Evolutionary conservation across 495 filamentous ascomycete genomes (phyloP), one percentile per base, ranked within the genome.

Genomic region (Talaromyces stipitatus): DNA sequence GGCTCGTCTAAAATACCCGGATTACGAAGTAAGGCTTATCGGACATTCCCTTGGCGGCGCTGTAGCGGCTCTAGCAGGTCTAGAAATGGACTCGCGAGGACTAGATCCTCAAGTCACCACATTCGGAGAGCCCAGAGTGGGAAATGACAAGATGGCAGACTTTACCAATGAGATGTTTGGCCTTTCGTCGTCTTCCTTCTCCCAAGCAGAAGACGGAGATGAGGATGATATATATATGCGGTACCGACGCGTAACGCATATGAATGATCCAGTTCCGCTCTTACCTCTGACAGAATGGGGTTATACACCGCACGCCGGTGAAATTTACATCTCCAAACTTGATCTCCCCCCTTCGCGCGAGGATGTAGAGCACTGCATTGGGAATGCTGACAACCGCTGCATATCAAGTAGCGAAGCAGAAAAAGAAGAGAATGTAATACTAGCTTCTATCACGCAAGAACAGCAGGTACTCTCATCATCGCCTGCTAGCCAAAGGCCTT

Each of bases 21-120:
- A 80, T 7, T 92, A 96, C 62, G 68, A 79, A 24, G 69, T 98
- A 18, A 81, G 84, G 3, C 78, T 98, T 1, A 83, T 96, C 14
- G 92, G 94, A 1, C 95, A 98, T 66, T 95, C 89, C 14, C 82
- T 97, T 3, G 94, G 94, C 18, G 94, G 92, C 3, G 95, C 94
- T 0, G 90, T 97, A 0, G 94, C 94, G 2, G 85, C 88, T 2
- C 81, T 98, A 8, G 94, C 91, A 2, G 88, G 81, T 2, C 76
- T 96, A 10, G 95, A 97, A 62, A 81, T 88, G 67, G 61, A 76
- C 43, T 65, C 83, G 22, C 75, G 81, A 3, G 88, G 86, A 5
- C 92, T 84, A 84, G 67, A 84, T 12, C 85, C 90, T 1, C 67
- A 69, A 23, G 85, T 96, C 0, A 96, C 92, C 12, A 97, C 94